Base-by-base conservation (phyloP, 148 eudicot genomes). In the Rheum nobile region DNA sequence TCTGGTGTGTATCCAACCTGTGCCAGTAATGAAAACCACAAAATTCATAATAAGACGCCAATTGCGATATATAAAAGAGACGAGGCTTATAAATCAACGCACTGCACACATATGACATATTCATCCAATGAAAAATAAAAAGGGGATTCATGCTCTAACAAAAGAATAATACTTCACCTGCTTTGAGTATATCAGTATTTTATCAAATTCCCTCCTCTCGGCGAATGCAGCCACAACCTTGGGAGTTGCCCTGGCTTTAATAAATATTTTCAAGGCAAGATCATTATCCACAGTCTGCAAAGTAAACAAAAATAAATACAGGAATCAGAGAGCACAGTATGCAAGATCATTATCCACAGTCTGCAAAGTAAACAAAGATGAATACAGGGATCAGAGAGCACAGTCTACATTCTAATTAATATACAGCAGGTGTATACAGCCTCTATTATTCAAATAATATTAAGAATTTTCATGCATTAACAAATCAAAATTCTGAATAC, bases 1-100 rank as follows among this genome's bases (percentile, higher is more conserved):
- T 91, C 98, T 47, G 98, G 98, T 6, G 97, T 89, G 77, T 94
- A 91, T n/a, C 97, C 96, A 79, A 94, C 98, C 98, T 94, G 89
- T 74, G 76, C 16, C 46, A 59, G 22, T 10, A 29, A 42, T 31
- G 31, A 43, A 22, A 41, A 71, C 17, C 31, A 21, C 73, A 43
- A 71, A 41, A 21, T 21, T 50, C n/a, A 59, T 26, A 28, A 59
- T 28, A 2, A 28, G 28, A 26, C 34, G 28, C 31, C 10, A 8
- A 59, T 26, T 59, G 34, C 31, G n/a, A 24, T 22, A 55, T 55
- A 8, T 55, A 8, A 26, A 47, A 55, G 63, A 1, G 63, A 10
- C 31, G 6, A 55, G 31, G 31, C 63, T 24, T 55, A 55, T 24
- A 22, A 55, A 55, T 55, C 63, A 22, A 24, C 3, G 63, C 0